phyloP scores from a whole-genome alignment of 2,329 filamentous ascomycete species.

The Fusarium sp. region DNA sequence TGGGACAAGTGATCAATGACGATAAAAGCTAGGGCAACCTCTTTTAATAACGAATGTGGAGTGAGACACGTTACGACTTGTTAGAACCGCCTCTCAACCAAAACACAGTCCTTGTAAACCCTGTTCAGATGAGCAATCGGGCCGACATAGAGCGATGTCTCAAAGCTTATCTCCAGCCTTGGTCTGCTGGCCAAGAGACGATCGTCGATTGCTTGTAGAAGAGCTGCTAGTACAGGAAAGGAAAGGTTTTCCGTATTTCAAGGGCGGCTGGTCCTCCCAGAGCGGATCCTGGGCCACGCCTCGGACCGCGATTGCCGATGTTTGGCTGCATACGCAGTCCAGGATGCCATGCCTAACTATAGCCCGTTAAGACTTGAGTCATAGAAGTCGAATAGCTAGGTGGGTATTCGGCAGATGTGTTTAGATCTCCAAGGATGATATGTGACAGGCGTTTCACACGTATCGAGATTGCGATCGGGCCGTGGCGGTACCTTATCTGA shows the following conservation, averaged over 20 bases:
- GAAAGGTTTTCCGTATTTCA: not conserved
- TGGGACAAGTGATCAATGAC: not conserved
- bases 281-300: not conserved
- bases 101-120: not conserved
- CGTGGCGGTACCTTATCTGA: not conserved
- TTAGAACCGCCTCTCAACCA: not conserved
- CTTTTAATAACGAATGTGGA: not conserved
- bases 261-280: not conserved
- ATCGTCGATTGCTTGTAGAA: not conserved
- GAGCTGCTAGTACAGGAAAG: not conserved
- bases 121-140: no score
- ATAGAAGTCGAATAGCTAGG: not conserved
- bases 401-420: not conserved
- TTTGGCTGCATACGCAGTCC: not conserved
- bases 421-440: not conserved
- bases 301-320: not conserved
- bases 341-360: no score
- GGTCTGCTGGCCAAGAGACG: accelerated
- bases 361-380: not conserved
- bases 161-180: not conserved
- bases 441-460: not conserved
- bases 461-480: not conserved
- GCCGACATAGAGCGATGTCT: no score
- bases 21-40: not conserved
- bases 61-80: not conserved